Percentiles rank a stretch among this genome's conserved stretches.
These are phyloP conservation scores for Phytophthora meadii DNA, from an alignment of 352 stramenopile species.

Conservation along the genomic window DNA sequence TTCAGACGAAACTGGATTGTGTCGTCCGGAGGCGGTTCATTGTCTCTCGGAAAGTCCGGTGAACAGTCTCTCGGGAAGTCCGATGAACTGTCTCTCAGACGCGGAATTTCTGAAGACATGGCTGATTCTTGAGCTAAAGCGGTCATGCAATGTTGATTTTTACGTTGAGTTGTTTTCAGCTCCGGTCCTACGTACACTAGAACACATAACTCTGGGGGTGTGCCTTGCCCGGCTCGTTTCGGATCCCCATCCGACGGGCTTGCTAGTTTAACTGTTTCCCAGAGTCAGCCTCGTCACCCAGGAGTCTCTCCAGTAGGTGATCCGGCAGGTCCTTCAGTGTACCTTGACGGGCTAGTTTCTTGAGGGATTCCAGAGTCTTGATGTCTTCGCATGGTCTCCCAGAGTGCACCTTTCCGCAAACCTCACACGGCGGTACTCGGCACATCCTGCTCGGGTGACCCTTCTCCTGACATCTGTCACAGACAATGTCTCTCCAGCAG, in stretches of 20 bases:
- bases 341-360: background rate
- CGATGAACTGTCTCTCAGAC: background rate
- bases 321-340: background rate
- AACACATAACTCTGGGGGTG: constrained; percentile 14
- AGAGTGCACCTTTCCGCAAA: background rate
- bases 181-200: constrained; percentile 24
- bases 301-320: background rate
- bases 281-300: background rate
- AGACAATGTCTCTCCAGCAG: constrained; percentile 3
- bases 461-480: background rate
- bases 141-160: constrained; percentile 13
- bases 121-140: constrained; percentile 7
- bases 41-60: no score
- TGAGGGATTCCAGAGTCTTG: background rate
- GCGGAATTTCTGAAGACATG: background rate
- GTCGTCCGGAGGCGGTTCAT: background rate
- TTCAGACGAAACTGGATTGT: background rate
- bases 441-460: background rate
- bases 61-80: background rate
- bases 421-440: background rate
- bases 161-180: background rate
- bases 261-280: constrained; percentile 25
- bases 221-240: constrained; percentile 13
- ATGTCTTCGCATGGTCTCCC: background rate
- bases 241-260: constrained; percentile 21